These are phyloP conservation scores for Trametes punicea DNA, from an alignment of 768 basidiomycete species.

Conservation along the genomic window DNA sequence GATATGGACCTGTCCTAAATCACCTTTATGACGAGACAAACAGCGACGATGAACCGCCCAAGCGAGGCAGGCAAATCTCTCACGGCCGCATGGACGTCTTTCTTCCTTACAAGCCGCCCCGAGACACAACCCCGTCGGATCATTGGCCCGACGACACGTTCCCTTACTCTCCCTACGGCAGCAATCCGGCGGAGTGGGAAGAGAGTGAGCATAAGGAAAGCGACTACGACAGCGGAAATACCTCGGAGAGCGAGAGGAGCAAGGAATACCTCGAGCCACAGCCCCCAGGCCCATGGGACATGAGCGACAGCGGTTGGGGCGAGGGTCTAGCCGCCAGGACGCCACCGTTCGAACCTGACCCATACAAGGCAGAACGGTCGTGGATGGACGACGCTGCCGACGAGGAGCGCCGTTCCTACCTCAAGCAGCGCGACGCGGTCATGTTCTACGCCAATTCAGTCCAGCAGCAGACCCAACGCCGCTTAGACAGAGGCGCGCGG, in stretches of 20 bases:
- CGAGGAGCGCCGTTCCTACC: not conserved
- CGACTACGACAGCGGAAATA: too few species aligned
- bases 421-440: not conserved
- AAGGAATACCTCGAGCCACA: not conserved
- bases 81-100: conserved; percentile 13
- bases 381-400: conserved; percentile 1
- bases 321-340: not conserved
- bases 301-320: too few species aligned
- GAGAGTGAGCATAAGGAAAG: not conserved
- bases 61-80: not conserved
- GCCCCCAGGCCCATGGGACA: too few species aligned
- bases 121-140: too few species aligned
- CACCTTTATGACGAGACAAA: not conserved
- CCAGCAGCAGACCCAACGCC: not conserved
- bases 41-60: not conserved
- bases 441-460: conserved; percentile 8
- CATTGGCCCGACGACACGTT: too few species aligned
- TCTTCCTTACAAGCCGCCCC: not conserved
- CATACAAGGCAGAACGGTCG: not conserved
- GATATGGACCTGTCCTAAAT: not conserved
- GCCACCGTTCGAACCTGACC: not conserved
- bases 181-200: too few species aligned
- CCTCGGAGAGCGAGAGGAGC: too few species aligned
- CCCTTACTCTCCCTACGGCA: too few species aligned
- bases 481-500: not conserved